Conservation (phyloP, 768 basidiomycete genomes). For the Tylopilus subfusipes region DNA sequence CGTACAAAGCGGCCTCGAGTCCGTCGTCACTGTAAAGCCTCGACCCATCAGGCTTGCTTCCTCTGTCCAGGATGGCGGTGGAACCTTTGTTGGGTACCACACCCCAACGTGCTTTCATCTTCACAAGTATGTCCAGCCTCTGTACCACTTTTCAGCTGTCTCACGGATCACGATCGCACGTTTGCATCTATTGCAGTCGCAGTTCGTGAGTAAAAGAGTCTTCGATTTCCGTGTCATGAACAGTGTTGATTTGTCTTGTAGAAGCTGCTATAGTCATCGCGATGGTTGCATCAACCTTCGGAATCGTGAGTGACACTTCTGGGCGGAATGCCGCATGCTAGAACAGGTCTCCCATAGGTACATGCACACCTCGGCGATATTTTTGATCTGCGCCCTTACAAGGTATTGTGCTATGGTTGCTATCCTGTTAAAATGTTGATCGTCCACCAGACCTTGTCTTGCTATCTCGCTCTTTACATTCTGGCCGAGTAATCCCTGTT, state of each 20-base stretch:
- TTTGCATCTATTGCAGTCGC: slow-evolving; percentile 38
- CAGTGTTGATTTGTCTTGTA: slow-evolving; percentile 27
- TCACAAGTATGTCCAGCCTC: slow-evolving; percentile 51
- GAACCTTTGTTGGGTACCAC: slow-evolving; percentile 70
- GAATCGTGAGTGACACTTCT: slow-evolving; percentile 43
- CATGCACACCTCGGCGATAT: slow-evolving; percentile 30
- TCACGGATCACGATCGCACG: slow-evolving; percentile 8
- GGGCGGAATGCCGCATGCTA: neutral
- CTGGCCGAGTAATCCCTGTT: slow-evolving; percentile 63
- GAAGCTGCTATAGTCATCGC: slow-evolving; percentile 73
- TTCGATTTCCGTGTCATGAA: neutral
- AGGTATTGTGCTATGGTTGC: slow-evolving; percentile 35
- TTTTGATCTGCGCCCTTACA: slow-evolving; percentile 40
- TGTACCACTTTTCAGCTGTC: slow-evolving; percentile 1
- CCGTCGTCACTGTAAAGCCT: slow-evolving; percentile 13
- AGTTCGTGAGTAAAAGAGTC: slow-evolving; percentile 51
- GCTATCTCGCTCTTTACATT: slow-evolving; percentile 81
- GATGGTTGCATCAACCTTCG: slow-evolving; percentile 72
- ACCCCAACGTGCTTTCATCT: slow-evolving; percentile 69
- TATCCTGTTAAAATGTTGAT: slow-evolving; percentile 10
- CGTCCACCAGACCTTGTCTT: slow-evolving; percentile 62
- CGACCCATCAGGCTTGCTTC: slow-evolving; percentile 12
- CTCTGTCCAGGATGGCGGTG: slow-evolving; percentile 51
- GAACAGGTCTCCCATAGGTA: slow-evolving; percentile 40
- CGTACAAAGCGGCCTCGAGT: slow-evolving; percentile 1